Base-by-base conservation (phyloP, 345 rosid species). In the Eucalyptus leucophloia region DNA sequence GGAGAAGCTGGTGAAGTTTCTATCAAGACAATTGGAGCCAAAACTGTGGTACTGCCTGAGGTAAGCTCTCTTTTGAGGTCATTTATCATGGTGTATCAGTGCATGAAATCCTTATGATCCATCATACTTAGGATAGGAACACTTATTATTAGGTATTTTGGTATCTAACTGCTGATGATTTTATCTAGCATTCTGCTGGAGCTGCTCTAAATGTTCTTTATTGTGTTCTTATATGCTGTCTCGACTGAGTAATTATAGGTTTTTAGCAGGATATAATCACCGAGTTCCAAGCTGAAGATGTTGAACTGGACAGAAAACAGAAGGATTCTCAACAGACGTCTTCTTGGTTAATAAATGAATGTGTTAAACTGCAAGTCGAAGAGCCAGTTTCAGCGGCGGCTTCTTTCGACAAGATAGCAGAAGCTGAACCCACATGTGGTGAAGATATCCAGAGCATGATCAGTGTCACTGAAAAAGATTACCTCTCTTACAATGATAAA, bases 191-290 rank as follows among this genome's bases (percentile, higher is more conserved):
- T 77, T 77, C 47, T 40, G 47, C 83, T 37, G 47, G 49, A 42
- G 44, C 10, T 34, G 8, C 77, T 56, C 47, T 21, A 42, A 37
- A 47, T n/a, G 58, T 77, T 82, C 37, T 37, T 34, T 49, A 26
- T 49, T 44, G 23, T 34, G 77, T 80, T 12, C 9, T 81, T 88
- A 34, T 58, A 80, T 80, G 89, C 56, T 89, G 62, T 91, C 91
- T 77, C 87, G 67, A 88, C 93, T 91, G 89, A 92, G 89, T 86
- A 86, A 81, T 87, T 87, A 67, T 87, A 90, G 81, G 89, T 91
- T 88, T 92, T 90, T 90, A 86, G 89, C 94, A 92, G 96, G 96
- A 89, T 90, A 77, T 37, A 77, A 77, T 77, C 85, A 40, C 47
- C 2, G 9, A 77, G 85, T 77, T 21, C 47, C 85, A 77, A 40